Percentiles rank a stretch among this genome's conserved stretches.
These are phyloP conservation scores for Colletotrichum sojae DNA, from an alignment of 2,329 filamentous ascomycete species.

Conservation along the genomic window DNA sequence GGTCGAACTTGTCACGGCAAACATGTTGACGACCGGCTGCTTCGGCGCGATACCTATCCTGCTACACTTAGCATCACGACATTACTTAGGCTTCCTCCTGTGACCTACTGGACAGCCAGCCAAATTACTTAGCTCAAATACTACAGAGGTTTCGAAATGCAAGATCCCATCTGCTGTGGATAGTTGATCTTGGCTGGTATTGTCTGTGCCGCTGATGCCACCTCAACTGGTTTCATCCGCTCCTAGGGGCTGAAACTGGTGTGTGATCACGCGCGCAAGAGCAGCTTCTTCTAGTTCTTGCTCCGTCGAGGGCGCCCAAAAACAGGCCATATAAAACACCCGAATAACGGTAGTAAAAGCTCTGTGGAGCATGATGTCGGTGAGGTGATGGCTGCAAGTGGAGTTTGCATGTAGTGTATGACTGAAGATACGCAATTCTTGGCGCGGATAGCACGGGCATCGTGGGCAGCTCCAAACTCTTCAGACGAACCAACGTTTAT, in stretches of 20 bases:
- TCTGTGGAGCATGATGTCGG: background rate
- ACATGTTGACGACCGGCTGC: constrained; percentile 10
- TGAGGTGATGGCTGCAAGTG: background rate
- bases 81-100: constrained; percentile 34
- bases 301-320: background rate
- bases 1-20: constrained; percentile 10
- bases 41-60: constrained; percentile 28
- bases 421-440: constrained; percentile 10
- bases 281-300: constrained; percentile 23
- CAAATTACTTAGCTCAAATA: constrained; percentile 40
- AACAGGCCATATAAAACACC: background rate
- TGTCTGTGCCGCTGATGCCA: constrained; percentile 17
- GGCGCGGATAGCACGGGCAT: background rate
- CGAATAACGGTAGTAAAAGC: background rate
- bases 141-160: constrained; percentile 19
- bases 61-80: constrained; percentile 29
- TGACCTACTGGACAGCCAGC: constrained; percentile 17
- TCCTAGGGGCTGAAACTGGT: constrained; percentile 31
- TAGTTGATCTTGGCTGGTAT: background rate
- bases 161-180: background rate
- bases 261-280: constrained; percentile 5
- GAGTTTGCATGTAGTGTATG: constrained; percentile 3
- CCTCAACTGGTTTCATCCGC: constrained; percentile 25
- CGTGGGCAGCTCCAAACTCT: background rate
- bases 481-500: constrained; percentile 18